Conservation (phyloP, 1,139 yeast species). For the Geotrichum europaeum region DNA sequence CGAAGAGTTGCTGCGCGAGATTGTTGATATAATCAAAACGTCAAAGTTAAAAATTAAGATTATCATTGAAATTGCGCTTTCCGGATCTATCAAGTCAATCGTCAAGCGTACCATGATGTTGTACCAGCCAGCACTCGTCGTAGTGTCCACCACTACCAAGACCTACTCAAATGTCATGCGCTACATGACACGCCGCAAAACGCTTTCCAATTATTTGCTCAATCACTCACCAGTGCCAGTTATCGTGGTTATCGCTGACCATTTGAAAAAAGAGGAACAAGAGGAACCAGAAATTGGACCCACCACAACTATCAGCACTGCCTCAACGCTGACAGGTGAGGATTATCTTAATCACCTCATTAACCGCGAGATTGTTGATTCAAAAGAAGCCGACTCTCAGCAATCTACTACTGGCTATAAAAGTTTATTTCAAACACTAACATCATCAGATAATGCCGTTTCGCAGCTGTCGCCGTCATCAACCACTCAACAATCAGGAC, state of each 20-base stretch:
- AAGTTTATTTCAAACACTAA: neutral
- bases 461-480: neutral
- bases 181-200: slow-evolving; percentile 21
- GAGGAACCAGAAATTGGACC: neutral
- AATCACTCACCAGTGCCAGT: slow-evolving; percentile 30
- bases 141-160: slow-evolving; percentile 26
- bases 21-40: slow-evolving; percentile 19
- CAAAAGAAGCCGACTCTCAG: neutral
- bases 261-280: neutral
- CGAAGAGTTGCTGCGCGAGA: slow-evolving; percentile 20
- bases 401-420: neutral
- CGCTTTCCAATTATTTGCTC: slow-evolving; percentile 26
- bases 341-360: neutral
- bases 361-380: neutral
- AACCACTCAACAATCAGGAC: neutral
- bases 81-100: slow-evolving; percentile 25
- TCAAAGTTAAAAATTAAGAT: slow-evolving; percentile 23
- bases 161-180: slow-evolving; percentile 23
- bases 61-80: slow-evolving; percentile 28
- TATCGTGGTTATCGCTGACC: slow-evolving; percentile 20
- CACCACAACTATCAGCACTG: neutral
- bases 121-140: slow-evolving; percentile 29
- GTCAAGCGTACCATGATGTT: slow-evolving; percentile 26
- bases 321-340: neutral
- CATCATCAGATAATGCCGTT: neutral